phyloP scores from a whole-genome alignment of 1,139 yeast genomes.

The Yamadazyma dendronema region DNA sequence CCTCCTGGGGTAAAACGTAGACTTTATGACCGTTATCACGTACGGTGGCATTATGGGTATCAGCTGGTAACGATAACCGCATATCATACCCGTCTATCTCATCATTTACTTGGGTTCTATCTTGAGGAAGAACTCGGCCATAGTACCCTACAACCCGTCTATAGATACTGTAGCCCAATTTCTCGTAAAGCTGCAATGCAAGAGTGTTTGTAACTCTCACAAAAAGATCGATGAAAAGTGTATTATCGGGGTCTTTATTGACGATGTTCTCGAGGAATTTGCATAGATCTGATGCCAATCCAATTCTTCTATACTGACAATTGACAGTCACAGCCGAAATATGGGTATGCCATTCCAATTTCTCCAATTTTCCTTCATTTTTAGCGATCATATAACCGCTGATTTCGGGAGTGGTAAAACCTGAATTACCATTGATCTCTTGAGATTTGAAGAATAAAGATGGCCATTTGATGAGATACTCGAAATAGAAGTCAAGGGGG shows the following conservation, averaged over 20 bases:
- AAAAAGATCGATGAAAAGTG: slow-evolving; percentile 85
- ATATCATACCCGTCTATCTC: slow-evolving; percentile 87
- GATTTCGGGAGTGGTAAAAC: slow-evolving; percentile 27
- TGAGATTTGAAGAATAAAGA: slow-evolving; percentile 77
- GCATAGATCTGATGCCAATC: slow-evolving; percentile 79
- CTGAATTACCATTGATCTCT: slow-evolving; percentile 27
- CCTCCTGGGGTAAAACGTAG: slow-evolving; percentile 63
- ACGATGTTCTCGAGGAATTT: slow-evolving; percentile 70
- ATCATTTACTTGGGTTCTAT: slow-evolving; percentile 50
- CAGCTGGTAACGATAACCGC: slow-evolving; percentile 66
- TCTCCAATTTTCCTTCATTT: slow-evolving; percentile 70
- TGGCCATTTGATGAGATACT: slow-evolving; percentile 86
- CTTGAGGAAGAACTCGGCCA: slow-evolving; percentile 49
- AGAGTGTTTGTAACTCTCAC: slow-evolving; percentile 81
- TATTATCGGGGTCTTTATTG: slow-evolving; percentile 61
- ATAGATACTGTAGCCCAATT: slow-evolving; percentile 79
- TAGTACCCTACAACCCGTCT: slow-evolving; percentile 92
- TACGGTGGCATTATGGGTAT: slow-evolving; percentile 47
- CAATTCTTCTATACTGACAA: slow-evolving; percentile 77
- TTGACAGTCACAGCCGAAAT: slow-evolving; percentile 94
- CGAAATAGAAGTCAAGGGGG: slow-evolving; percentile 77
- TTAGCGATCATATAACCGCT: slow-evolving; percentile 95
- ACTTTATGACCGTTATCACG: slow-evolving; percentile 57
- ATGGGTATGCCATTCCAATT: slow-evolving; percentile 91
- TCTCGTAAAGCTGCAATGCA: slow-evolving; percentile 81